phyloP scores from a whole-genome alignment of 2,329 filamentous ascomycete genomes.

The Chlorencoelia australis region DNA sequence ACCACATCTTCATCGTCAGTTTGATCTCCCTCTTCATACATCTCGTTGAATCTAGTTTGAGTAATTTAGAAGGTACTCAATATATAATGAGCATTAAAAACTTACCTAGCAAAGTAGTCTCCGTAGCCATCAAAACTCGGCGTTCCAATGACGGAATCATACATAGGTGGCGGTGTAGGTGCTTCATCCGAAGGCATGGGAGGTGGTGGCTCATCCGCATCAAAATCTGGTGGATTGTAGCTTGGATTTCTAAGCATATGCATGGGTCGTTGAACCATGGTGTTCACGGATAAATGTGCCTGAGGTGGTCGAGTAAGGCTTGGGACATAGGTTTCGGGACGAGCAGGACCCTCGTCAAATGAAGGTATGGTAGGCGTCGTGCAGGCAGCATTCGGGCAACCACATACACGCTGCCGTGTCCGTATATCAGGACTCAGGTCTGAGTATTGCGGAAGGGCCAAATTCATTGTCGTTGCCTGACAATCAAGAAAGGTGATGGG shows the following conservation, averaged over 20 bases:
- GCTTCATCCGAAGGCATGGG: slow-evolving; percentile 58
- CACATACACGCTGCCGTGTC: slow-evolving; percentile 39
- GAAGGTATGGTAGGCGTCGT: slow-evolving; percentile 35
- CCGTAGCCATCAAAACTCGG: slow-evolving; percentile 45
- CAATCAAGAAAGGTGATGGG: slow-evolving; percentile 68
- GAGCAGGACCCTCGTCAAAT: slow-evolving; percentile 27
- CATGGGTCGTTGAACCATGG: slow-evolving; percentile 37
- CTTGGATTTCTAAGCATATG: slow-evolving; percentile 59
- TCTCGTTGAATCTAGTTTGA: slow-evolving; percentile 16
- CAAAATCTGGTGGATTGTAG: slow-evolving; percentile 61
- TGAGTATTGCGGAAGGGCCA: slow-evolving; percentile 59
- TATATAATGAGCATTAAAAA: slow-evolving; percentile 22
- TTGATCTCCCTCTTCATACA: slow-evolving; percentile 22
- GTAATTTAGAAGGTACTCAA: not conserved
- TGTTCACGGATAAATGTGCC: slow-evolving; percentile 34
- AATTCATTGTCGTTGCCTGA: slow-evolving; percentile 61
- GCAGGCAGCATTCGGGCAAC: slow-evolving; percentile 50
- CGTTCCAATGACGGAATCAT: slow-evolving; percentile 51
- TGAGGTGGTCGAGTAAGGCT: slow-evolving; percentile 35
- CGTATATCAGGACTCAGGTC: slow-evolving; percentile 35
- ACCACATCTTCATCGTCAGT: slow-evolving; percentile 22
- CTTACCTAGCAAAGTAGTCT: slow-evolving; percentile 56
- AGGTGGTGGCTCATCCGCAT: slow-evolving; percentile 58
- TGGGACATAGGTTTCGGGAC: slow-evolving; percentile 11
- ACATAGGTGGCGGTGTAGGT: slow-evolving; percentile 61